Evolutionary conservation across 352 stramenopile species (phyloP).

Genomic region (Phytophthora lateralis): DNA sequence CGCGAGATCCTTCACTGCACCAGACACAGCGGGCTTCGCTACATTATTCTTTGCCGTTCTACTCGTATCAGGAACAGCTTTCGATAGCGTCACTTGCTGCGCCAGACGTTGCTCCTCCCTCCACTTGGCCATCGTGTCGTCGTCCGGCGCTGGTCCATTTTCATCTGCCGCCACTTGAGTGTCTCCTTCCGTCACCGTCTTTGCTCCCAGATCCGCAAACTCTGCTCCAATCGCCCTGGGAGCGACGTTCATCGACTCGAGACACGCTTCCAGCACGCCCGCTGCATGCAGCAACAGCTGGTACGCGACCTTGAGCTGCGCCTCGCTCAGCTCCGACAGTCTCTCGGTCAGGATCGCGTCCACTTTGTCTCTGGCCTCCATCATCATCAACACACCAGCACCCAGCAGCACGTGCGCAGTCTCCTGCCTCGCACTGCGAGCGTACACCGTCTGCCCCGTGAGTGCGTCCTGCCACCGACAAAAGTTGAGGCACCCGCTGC

Average conservation of each 20-base stretch:
- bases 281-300: conserved; percentile 65
- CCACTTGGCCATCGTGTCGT: conserved; percentile 63
- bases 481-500: conserved; percentile 52
- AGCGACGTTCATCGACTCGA: conserved; percentile 43
- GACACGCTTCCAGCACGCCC: conserved; percentile 57
- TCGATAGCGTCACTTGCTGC: conserved; percentile 9
- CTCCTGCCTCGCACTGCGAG: conserved; percentile 60
- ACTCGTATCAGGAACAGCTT: conserved; percentile 6
- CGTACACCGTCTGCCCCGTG: conserved; percentile 45
- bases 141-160: conserved; percentile 19
- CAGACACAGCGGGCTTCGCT: background rate
- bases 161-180: background rate
- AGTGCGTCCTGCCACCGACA: conserved; percentile 66
- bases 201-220: conserved; percentile 37
- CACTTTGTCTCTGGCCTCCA: conserved; percentile 46
- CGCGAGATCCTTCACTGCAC: conserved; percentile 32
- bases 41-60: background rate
- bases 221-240: conserved; percentile 40
- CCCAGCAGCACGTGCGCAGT: conserved; percentile 59
- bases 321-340: conserved; percentile 56
- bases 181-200: conserved; percentile 4
- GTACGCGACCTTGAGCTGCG: conserved; percentile 73
- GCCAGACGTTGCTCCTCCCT: conserved; percentile 50
- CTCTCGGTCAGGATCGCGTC: conserved; percentile 45
- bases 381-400: conserved; percentile 49